Evolutionary conservation across 805 yeast genomes (phyloP).

Genomic region (Maudiozyma barnettii): DNA sequence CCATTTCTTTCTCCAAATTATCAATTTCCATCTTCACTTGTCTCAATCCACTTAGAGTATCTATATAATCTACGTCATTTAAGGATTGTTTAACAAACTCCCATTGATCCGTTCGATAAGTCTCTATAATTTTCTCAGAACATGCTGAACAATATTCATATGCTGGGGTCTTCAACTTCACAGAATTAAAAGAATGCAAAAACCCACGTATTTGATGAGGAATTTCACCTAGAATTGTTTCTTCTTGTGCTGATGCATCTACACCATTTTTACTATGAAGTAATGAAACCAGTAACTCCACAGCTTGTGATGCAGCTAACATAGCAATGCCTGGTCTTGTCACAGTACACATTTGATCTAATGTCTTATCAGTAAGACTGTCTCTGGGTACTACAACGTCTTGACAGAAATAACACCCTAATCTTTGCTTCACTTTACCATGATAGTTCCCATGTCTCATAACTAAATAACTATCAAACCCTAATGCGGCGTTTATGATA

Average conservation of each 20-base stretch:
- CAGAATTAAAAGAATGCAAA: conserved; percentile 51
- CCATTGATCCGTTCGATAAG: conserved; percentile 57
- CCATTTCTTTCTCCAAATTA: conserved; percentile 21
- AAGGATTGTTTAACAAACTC: conserved; percentile 67
- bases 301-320: conserved; percentile 78
- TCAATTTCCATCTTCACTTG: conserved; percentile 55
- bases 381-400: conserved; percentile 93
- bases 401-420: conserved; percentile 94
- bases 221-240: conserved; percentile 50
- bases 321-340: conserved; percentile 94
- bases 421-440: conserved; percentile 28
- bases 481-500: conserved; percentile 88
- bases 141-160: conserved; percentile 85
- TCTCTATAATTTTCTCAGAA: conserved; percentile 46
- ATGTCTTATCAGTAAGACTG: conserved; percentile 73
- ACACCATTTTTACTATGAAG: conserved; percentile 52
- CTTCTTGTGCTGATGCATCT: conserved; percentile 17
- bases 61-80: conserved; percentile 56
- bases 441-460: conserved; percentile 75
- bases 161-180: conserved; percentile 60
- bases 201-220: conserved; percentile 94
- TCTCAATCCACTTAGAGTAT: conserved; percentile 68
- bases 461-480: conserved; percentile 87
- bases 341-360: conserved; percentile 98
- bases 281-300: conserved; percentile 67